phyloP scores from a whole-genome alignment of 2,329 filamentous ascomycete species.

The Elsinoe batatas region DNA sequence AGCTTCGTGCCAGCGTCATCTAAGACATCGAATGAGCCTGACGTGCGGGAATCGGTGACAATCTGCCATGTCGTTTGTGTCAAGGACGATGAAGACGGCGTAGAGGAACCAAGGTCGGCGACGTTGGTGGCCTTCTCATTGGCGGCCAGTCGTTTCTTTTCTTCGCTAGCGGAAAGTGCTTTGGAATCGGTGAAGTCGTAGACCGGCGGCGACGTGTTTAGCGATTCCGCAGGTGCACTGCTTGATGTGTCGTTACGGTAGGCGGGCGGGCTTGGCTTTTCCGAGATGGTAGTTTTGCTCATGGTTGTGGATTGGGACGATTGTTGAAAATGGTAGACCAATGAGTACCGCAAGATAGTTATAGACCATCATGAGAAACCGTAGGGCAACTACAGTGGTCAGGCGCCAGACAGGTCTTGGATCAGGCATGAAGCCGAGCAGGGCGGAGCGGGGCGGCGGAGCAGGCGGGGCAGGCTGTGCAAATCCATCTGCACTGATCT shows the following conservation, averaged over 20 bases:
- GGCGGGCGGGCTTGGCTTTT: not conserved
- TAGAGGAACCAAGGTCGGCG: not conserved
- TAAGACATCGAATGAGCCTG: not conserved
- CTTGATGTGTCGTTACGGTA: not conserved
- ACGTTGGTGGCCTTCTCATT: not conserved
- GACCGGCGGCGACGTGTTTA: not conserved
- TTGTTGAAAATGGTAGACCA: not conserved
- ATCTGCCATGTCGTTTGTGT: slow-evolving; percentile 6
- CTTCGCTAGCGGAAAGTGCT: not conserved
- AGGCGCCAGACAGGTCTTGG: not conserved
- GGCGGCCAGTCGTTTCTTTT: not conserved
- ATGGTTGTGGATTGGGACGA: not conserved
- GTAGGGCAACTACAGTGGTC: not conserved
- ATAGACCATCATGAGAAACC: not conserved
- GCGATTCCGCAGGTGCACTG: not conserved
- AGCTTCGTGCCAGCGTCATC: not conserved
- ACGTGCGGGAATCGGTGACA: not conserved
- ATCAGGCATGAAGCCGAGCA: not conserved
- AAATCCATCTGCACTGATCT: not conserved
- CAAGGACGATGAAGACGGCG: not conserved
- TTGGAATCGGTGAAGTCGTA: not conserved
- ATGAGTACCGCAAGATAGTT: not conserved
- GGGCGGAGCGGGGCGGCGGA: slow-evolving; percentile 1
- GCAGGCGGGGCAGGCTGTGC: slow-evolving; percentile 2
- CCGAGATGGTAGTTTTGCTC: not conserved